Evolutionary conservation across 2,329 filamentous ascomycete species (phyloP).

Genomic region (Volutella citrinella): DNA sequence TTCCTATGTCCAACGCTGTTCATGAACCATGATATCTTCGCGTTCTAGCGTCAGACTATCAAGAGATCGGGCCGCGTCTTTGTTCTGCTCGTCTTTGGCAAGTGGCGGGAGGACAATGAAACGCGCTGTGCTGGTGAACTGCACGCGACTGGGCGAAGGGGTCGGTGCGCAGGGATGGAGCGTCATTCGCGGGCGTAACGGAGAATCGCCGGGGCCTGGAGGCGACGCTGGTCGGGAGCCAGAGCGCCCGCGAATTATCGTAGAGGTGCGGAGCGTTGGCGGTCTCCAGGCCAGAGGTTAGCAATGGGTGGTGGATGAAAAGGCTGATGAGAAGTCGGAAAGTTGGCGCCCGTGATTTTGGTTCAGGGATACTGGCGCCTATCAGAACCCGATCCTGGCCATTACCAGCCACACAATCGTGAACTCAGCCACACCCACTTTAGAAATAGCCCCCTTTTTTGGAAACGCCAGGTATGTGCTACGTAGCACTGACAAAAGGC

Average conservation of each 20-base stretch:
- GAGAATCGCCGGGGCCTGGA: constrained; percentile 17
- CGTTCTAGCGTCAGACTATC: constrained; percentile 18
- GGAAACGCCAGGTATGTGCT: no score
- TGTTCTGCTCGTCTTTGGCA: no score
- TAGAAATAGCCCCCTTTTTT: no score
- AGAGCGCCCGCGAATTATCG: constrained; percentile 13
- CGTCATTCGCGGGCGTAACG: constrained; percentile 23
- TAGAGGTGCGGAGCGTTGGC: constrained; percentile 14
- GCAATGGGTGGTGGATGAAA: constrained; percentile 13
- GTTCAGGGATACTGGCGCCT: constrained; percentile 24
- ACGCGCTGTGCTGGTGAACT: constrained; percentile 13
- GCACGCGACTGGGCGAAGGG: constrained; percentile 40
- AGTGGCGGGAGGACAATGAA: constrained; percentile 6
- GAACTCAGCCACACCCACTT: no score
- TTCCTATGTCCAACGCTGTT: constrained; percentile 51
- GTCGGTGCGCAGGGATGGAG: constrained; percentile 17
- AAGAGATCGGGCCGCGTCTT: constrained; percentile 8
- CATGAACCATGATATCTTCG: constrained; percentile 56
- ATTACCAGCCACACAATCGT: constrained; percentile 20
- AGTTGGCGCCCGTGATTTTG: constrained; percentile 26
- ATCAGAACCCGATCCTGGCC: constrained; percentile 1
- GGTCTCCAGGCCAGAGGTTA: constrained; percentile 18
- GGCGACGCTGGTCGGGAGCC: constrained; percentile 7
- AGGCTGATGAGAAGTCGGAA: constrained; percentile 20
- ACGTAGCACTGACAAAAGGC: no score